These are phyloP conservation scores for Hirschioporus abietinus DNA, from an alignment of 768 basidiomycete genomes.

Conservation along the genomic window DNA sequence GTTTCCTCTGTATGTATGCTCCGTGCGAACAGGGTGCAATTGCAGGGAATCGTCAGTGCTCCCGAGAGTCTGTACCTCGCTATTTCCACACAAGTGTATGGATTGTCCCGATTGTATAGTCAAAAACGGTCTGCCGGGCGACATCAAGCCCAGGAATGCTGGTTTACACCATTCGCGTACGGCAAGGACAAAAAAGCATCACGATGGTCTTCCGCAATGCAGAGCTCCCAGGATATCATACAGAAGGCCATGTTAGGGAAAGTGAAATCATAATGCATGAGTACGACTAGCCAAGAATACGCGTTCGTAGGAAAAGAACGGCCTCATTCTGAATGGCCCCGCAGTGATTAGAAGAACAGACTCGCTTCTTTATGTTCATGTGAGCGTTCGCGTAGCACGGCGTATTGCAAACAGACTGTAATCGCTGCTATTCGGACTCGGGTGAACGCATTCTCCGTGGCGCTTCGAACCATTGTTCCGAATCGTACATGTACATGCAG, in stretches of 20 bases:
- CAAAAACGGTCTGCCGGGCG: not conserved
- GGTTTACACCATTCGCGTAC: not conserved
- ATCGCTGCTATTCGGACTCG: not conserved
- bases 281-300: not conserved
- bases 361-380: not conserved
- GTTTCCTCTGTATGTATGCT: not conserved
- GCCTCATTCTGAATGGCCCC: not conserved
- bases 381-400: not conserved
- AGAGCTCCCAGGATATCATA: not conserved
- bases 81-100: not conserved
- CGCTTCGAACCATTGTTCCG: not conserved
- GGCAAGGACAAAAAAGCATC: not conserved
- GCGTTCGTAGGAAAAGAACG: not conserved
- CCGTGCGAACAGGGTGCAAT: not conserved
- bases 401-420: not conserved
- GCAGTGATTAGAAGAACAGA: not conserved
- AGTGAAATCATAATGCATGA: not conserved
- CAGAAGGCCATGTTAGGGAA: not conserved
- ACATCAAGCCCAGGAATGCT: not conserved
- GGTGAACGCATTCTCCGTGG: not conserved
- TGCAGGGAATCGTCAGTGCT: not conserved
- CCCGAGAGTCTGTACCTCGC: not conserved
- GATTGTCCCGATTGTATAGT: not conserved
- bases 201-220: not conserved
- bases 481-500: not conserved